Percentiles rank a stretch among this genome's conserved stretches.
Evolutionary conservation across 192 early-diverging fungal genomes (phyloP).

Genomic region (Coemansia sp.): DNA sequence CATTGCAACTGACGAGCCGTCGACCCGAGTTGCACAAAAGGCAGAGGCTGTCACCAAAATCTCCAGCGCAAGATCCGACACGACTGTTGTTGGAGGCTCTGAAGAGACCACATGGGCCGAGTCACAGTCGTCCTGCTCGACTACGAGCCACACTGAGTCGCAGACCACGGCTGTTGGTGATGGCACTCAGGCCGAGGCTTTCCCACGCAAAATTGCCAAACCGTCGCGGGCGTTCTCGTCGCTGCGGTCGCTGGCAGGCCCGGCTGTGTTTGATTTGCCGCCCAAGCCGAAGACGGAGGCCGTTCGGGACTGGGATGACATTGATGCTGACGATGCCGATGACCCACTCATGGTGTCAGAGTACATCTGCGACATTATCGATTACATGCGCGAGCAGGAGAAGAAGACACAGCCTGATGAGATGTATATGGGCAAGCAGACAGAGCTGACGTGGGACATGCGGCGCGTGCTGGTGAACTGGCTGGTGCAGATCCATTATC

Average conservation of each 20-base stretch:
- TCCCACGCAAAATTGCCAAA: conserved; percentile 37
- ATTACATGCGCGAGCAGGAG: conserved; percentile 78
- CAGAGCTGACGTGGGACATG: conserved; percentile 89
- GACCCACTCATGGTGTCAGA: conserved; percentile 95
- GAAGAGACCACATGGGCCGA: conserved; percentile 12
- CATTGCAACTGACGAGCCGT: not conserved
- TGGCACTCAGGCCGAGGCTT: not conserved
- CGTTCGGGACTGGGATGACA: conserved; percentile 61
- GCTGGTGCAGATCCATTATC: conserved; percentile 88
- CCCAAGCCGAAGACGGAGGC: conserved; percentile 4
- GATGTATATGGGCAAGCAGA: conserved; percentile 79
- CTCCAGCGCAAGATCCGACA: conserved; percentile 14
- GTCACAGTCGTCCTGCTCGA: conserved; percentile 22
- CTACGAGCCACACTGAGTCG: conserved; percentile 27
- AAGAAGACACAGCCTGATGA: conserved; percentile 74
- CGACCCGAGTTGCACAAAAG: not conserved
- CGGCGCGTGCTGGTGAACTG: conserved; percentile 91
- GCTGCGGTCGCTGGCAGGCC: conserved; percentile 14
- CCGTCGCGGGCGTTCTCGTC: conserved; percentile 41
- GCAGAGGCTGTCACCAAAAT: not conserved
- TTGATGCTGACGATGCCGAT: conserved; percentile 71
- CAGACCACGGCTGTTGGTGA: conserved; percentile 41
- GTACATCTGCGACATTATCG: conserved; percentile 91
- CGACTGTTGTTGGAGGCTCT: conserved; percentile 7
- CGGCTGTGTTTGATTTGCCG: conserved; percentile 14